These are phyloP conservation scores for Aquilaria yunnanensis DNA, from an alignment of 345 rosid species.

Conservation along the genomic window DNA sequence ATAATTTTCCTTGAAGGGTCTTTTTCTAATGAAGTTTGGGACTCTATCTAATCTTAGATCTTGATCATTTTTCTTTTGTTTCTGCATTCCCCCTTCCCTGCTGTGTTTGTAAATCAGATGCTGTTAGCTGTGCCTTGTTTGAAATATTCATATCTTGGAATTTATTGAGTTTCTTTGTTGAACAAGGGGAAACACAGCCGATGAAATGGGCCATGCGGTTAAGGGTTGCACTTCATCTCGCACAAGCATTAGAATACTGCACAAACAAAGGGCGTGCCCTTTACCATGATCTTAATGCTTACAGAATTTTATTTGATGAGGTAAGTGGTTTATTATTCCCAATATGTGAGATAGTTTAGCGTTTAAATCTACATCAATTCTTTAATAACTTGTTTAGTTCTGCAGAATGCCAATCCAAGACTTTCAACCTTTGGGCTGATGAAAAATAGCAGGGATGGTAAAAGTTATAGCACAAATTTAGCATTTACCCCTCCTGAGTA, in stretches of 20 bases:
- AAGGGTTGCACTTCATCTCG: conserved; percentile 88
- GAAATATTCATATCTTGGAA: not conserved
- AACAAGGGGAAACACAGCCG: conserved; percentile 87
- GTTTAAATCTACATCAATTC: not conserved
- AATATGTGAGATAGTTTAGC: conserved; percentile 1
- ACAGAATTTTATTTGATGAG: conserved; percentile 86
- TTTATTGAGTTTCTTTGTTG: conserved; percentile 4
- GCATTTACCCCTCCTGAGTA: conserved; percentile 96
- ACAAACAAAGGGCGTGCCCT: conserved; percentile 73
- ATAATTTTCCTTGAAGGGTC: too few species aligned
- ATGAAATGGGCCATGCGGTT: conserved; percentile 99
- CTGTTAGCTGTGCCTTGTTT: not conserved
- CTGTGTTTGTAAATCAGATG: conserved; percentile 1
- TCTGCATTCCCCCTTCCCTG: not conserved
- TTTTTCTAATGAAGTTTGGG: too few species aligned
- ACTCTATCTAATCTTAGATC: too few species aligned
- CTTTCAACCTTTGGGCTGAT: conserved; percentile 94
- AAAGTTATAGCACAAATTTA: conserved; percentile 81
- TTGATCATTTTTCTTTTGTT: not conserved
- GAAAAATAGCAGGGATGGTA: conserved; percentile 97
- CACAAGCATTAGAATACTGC: conserved; percentile 93
- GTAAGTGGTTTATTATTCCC: conserved; percentile 29
- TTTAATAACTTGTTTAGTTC: conserved; percentile 4
- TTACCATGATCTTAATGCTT: conserved; percentile 95
- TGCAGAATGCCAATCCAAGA: conserved; percentile 79